Base-by-base conservation (phyloP, 345 rosid species). In the Linum tenue region DNA sequence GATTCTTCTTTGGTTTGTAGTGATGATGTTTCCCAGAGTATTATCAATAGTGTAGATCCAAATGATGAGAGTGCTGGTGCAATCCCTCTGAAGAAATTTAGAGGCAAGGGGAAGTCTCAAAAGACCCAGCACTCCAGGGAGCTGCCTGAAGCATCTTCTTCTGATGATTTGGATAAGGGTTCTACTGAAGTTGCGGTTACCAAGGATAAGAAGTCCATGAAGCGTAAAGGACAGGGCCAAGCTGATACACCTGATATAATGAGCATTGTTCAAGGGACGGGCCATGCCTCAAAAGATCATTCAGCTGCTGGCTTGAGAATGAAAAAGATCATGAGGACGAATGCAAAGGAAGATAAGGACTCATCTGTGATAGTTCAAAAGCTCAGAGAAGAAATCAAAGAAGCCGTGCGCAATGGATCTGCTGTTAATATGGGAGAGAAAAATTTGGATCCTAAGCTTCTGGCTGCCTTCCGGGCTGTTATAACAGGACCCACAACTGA, bases 391-490 rank as follows among this genome's bases (percentile, higher is more conserved):
- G 92, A 88, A 78, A 94, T 94, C 72, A 84, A 95, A 78, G 97
- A 90, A 70, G 95, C 91, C 55, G 89, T 91, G 64, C 84, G 76
- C 67, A 81, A 85, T 79, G 83, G 78, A 72, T 75, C 94, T 62
- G 69, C 90, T 53, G 73, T 76, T 50, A 90, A 84, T 69, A 44
- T 84, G 59, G 92, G 82, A 63, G 80, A 81, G 71, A 79, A 76
- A 76, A 83, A 85, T 71, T 85, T 88, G 14, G 95, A 94, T 76
- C 91, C 96, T 5, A 81, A 94, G 75, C 99, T 94, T 70, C 92
- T 94, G 70, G 82, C 89, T 57, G 99, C 99, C 63, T 94, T 94
- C 71, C 86, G 97, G 65, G 81, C 87, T 70, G 99, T 86, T 58
- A 79, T 94, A 67, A 79, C 92, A 7, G 89, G 83, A 68, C 77